Base-by-base conservation (phyloP, 208 protist species). In the Balamuthia mandrillaris region DNA sequence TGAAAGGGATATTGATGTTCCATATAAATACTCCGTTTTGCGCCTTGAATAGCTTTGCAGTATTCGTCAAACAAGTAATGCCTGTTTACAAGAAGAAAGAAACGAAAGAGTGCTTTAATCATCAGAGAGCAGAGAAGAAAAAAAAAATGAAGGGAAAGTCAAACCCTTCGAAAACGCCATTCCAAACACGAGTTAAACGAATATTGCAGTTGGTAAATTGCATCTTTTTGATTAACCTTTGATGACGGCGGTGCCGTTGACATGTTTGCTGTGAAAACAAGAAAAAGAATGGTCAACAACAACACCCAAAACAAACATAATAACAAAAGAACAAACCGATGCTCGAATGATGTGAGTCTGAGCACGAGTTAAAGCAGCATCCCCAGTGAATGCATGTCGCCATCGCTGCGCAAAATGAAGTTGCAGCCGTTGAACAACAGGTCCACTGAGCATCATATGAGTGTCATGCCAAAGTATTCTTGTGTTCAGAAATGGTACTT, bases 1-100 rank as follows among this genome's bases (percentile, higher is more conserved):
- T 91, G 89, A 37, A 91, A 91, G 10, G 89, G 89, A 45, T 91
- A 91, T 44, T 91, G 89, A 65, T 91, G 89, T 65, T 91, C 89
- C 2, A 91, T 47, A 16, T 91, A 91, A 1, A 91, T 5, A n/a
- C 78, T 89, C 24, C 89, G 56, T 29, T 90, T 88, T 21, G 89
- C 89, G 35, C 81, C 86, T 31, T 65, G 24, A 6, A 91, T 90
- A 75, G 90, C 86, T 39, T 91, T 87, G 5, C 63, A 68, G 81
- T 88, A 91, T 14, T 91, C 88, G 5, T 90, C 87, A 61, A 91
- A 91, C 27, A 91, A 45, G 16, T 79, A 87, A 16, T 83, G 77
- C 29, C 84, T 87, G 54, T 35, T 52, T 4, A 39, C 33, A 0
- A 78, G 7, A 16, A 81, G 41, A 12, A 83, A 0, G 42, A 14